Evolutionary conservation across 768 basidiomycete genomes (phyloP).

Genomic region (Kwoniella botswanensis): DNA sequence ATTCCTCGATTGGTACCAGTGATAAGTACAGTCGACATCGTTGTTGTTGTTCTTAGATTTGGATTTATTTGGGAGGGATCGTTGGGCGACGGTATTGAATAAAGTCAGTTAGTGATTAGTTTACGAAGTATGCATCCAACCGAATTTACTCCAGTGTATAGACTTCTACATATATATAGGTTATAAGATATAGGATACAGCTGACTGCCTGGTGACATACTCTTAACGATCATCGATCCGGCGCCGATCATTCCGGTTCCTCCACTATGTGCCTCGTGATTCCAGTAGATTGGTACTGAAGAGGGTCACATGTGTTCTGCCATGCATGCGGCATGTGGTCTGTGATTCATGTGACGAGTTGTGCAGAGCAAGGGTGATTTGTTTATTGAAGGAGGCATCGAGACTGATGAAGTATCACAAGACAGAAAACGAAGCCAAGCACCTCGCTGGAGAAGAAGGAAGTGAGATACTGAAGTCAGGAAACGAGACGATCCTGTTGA

Average conservation of each 20-base stretch:
- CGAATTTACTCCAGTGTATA: too few species aligned
- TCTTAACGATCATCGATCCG: neutral
- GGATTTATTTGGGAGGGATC: too few species aligned
- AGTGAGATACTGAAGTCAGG: too few species aligned
- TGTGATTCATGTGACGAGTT: too few species aligned
- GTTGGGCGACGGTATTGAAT: too few species aligned
- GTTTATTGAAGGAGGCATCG: too few species aligned
- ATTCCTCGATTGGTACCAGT: conserved; percentile 33
- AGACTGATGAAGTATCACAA: too few species aligned
- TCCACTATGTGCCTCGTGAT: conserved; percentile 1
- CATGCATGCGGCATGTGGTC: neutral
- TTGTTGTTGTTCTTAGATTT: neutral
- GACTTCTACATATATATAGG: neutral
- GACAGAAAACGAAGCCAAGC: too few species aligned
- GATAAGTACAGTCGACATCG: conserved; percentile 28
- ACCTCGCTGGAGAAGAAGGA: too few species aligned
- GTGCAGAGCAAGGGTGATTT: too few species aligned
- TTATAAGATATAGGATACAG: neutral
- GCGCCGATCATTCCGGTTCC: conserved; percentile 18
- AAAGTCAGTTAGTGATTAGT: too few species aligned
- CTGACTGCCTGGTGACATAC: neutral
- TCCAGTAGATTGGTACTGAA: neutral
- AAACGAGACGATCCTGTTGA: too few species aligned
- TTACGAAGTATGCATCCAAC: neutral
- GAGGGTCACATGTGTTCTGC: neutral